phyloP scores from a whole-genome alignment of 352 stramenopile genomes.

The Phytophthora fragariae region DNA sequence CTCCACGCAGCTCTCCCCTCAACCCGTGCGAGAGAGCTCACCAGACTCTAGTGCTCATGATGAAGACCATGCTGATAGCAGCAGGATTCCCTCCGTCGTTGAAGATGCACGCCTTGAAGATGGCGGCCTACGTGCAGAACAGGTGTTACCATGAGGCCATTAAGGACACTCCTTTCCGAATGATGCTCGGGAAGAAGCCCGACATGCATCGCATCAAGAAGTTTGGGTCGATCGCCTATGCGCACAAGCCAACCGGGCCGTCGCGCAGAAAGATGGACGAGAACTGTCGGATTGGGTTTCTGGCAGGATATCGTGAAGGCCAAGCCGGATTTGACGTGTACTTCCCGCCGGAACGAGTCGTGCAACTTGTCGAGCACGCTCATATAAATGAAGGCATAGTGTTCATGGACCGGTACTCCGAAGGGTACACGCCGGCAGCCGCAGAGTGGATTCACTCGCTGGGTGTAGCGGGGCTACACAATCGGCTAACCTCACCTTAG shows the following conservation, averaged over 20 bases:
- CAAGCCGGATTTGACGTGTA: background rate
- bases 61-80: slow-evolving; percentile 8
- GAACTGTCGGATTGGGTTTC: background rate
- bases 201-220: background rate
- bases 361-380: background rate
- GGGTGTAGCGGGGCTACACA: too few relatives aligned
- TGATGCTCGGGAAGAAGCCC: background rate
- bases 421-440: too few relatives aligned
- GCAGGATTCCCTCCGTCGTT: background rate
- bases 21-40: background rate
- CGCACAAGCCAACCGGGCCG: too few relatives aligned
- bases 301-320: background rate
- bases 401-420: background rate
- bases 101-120: background rate
- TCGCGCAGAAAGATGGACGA: background rate
- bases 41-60: background rate
- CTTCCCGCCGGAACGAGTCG: background rate
- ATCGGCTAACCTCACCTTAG: too few relatives aligned
- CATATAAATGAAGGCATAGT: background rate
- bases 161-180: background rate
- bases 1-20: slow-evolving; percentile 3
- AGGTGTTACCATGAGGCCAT: background rate
- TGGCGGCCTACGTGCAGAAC: background rate
- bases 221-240: background rate
- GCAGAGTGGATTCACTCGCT: too few relatives aligned